These are phyloP conservation scores for Kwoniella bestiolae DNA, from an alignment of 768 basidiomycete genomes.

Conservation along the genomic window DNA sequence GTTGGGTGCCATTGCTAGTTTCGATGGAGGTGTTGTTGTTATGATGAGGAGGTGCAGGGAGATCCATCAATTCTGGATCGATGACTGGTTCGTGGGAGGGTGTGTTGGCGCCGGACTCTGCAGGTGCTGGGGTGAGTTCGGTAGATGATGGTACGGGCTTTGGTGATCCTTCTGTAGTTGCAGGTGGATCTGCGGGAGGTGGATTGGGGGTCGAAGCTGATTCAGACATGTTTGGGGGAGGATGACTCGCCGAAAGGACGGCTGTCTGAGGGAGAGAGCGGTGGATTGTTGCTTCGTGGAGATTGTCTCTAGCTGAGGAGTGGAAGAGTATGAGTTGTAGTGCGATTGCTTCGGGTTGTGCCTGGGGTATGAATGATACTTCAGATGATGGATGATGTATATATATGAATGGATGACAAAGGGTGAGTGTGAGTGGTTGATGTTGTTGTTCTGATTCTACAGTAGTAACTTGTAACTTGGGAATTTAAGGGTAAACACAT, in stretches of 20 bases:
- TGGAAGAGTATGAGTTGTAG: not conserved
- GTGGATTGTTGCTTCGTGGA: not conserved
- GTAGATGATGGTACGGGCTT: not conserved
- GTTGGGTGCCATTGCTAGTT: not conserved
- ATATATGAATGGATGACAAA: not conserved
- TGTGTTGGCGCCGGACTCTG: not conserved
- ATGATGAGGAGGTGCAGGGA: constrained; percentile 36
- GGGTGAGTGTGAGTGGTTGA: too few species aligned
- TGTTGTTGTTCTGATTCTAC: not conserved
- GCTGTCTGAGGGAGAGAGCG: not conserved
- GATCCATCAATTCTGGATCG: constrained; percentile 43
- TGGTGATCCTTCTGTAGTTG: constrained; percentile 9
- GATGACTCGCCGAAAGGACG: constrained; percentile 4
- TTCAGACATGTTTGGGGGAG: not conserved
- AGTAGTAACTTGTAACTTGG: not conserved
- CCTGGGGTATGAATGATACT: too few species aligned
- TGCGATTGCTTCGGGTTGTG: too few species aligned
- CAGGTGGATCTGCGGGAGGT: not conserved
- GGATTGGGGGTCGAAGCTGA: constrained; percentile 10
- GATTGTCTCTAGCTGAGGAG: too few species aligned
- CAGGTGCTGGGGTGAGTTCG: constrained; percentile 13
- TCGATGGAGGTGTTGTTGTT: constrained; percentile 8
- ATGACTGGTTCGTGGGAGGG: constrained; percentile 30
- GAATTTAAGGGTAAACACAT: constrained; percentile 1
- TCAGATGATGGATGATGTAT: not conserved